Conservation (phyloP, 192 early-diverging fungal species). For the Piromyces sp. region DNA sequence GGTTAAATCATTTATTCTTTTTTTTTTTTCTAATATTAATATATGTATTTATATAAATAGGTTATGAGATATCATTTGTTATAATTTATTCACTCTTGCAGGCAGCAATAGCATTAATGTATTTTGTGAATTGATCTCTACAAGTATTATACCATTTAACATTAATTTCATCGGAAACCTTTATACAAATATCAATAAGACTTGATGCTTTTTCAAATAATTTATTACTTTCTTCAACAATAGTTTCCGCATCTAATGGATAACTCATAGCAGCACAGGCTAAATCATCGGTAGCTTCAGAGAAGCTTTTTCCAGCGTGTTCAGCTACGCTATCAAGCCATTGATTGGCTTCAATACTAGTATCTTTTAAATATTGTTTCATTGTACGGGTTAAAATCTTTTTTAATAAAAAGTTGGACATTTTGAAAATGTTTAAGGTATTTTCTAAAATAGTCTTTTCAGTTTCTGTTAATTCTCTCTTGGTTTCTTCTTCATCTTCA, state of each 20-base stretch:
- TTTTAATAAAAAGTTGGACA: neutral
- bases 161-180: neutral
- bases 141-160: neutral
- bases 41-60: too few relatives aligned
- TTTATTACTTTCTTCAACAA: neutral
- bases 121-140: neutral
- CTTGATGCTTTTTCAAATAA: neutral
- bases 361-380: neutral
- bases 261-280: neutral
- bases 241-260: neutral
- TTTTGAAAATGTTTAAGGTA: neutral
- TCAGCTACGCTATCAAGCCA: neutral
- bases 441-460: neutral
- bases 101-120: neutral
- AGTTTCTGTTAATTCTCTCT: neutral
- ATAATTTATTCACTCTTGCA: neutral
- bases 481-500: neutral
- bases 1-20: too few relatives aligned
- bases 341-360: neutral
- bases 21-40: too few relatives aligned
- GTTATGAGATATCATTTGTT: too few relatives aligned
- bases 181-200: neutral
- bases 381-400: neutral
- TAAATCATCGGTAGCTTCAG: neutral
- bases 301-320: neutral